A percentile compares a stretch with the other conserved stretches of the same genome.
Conservation (phyloP, 2,329 filamentous ascomycete genomes). For the Beauveria pseudobassiana region DNA sequence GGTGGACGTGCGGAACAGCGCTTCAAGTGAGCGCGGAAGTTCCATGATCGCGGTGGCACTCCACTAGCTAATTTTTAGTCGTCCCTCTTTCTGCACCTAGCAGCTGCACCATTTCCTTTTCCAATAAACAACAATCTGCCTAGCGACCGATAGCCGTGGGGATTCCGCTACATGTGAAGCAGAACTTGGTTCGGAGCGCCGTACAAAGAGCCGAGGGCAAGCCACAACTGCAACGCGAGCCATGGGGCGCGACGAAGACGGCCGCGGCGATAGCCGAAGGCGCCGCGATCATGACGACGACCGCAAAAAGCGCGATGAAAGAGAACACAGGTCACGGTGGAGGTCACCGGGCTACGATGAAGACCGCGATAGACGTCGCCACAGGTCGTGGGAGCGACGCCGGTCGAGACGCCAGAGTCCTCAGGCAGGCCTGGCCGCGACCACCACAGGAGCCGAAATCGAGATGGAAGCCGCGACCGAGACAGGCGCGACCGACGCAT, state of each 20-base stretch:
- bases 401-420: constrained; percentile 11
- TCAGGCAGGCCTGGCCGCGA: constrained; percentile 10
- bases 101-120: not conserved
- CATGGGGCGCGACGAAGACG: constrained; percentile 6
- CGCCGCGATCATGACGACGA: not conserved
- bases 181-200: not conserved
- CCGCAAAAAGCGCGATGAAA: not conserved
- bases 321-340: constrained; percentile 2
- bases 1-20: not conserved
- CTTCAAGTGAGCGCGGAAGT: not conserved
- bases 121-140: not conserved
- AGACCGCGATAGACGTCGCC: constrained; percentile 8
- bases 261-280: constrained; percentile 2
- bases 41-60: not conserved
- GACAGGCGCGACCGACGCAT: constrained; percentile 1
- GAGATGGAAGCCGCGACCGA: constrained; percentile 18
- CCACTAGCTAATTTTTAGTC: constrained; percentile 8
- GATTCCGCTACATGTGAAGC: not conserved
- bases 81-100: not conserved
- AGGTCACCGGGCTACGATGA: constrained; percentile 7
- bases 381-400: constrained; percentile 8
- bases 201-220: not conserved
- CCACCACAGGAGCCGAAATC: constrained; percentile 18
- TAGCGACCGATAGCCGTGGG: not conserved
- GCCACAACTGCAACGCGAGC: not conserved